A percentile compares a stretch with the other conserved stretches of the same genome.
phyloP scores from a whole-genome alignment of 257 asterid species.

The Fraxinus anomala region DNA sequence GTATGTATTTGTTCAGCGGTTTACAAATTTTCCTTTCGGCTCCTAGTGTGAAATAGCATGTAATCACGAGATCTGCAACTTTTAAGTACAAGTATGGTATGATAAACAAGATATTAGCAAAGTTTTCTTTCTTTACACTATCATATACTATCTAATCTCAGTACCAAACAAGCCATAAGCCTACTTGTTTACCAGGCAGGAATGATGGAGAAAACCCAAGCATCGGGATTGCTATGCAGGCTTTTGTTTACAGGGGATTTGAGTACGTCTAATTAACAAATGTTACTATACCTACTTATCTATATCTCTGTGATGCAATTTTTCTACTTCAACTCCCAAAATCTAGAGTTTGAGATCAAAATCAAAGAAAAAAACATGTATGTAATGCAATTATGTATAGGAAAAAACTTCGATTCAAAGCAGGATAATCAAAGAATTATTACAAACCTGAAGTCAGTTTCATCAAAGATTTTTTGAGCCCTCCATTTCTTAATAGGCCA shows the following conservation, averaged over 20 bases:
- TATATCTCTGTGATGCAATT: neutral
- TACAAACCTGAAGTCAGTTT: constrained; percentile 79
- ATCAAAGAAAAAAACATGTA: neutral
- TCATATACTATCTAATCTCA: neutral
- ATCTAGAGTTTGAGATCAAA: neutral
- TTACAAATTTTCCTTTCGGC: neutral
- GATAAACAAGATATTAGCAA: neutral
- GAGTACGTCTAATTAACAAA: too few relatives aligned
- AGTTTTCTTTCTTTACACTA: neutral
- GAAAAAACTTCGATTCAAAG: neutral
- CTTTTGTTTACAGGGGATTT: too few relatives aligned
- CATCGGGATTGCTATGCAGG: too few relatives aligned
- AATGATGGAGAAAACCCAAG: too few relatives aligned
- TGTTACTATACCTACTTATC: too few relatives aligned
- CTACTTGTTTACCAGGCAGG: too few relatives aligned
- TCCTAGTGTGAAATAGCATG: neutral
- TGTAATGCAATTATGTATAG: too few relatives aligned
- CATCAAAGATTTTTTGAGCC: constrained; percentile 72
- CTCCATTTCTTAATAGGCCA: constrained; percentile 95
- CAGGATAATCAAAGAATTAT: neutral
- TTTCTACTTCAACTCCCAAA: neutral
- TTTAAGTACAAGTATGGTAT: neutral
- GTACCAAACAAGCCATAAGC: neutral
- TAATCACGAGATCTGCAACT: neutral
- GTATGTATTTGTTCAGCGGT: neutral